A percentile compares a stretch with the other conserved stretches of the same genome.
Evolutionary conservation across 2,329 filamentous ascomycete genomes (phyloP).

Genomic region (Apiospora pterosperma): DNA sequence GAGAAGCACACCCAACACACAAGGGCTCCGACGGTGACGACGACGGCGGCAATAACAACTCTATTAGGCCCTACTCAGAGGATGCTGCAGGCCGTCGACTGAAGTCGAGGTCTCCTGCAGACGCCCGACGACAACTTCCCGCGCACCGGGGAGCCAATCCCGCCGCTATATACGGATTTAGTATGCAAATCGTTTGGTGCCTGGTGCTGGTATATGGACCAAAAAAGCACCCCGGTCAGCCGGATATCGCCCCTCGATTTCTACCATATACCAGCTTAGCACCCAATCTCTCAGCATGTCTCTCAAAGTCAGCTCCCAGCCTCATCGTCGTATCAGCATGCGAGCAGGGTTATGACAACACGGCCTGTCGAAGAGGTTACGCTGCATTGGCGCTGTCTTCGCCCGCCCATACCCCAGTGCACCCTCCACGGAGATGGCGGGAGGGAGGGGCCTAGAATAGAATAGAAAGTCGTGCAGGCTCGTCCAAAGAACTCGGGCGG

Average conservation of each 20-base stretch:
- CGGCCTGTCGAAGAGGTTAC: neutral
- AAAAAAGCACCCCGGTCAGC: neutral
- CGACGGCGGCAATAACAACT: neutral
- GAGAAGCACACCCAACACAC: neutral
- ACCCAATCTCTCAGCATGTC: neutral
- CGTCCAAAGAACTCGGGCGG: neutral
- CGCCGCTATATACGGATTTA: neutral
- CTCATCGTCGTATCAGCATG: neutral
- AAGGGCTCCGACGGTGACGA: neutral
- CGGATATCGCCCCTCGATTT: neutral
- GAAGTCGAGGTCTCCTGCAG: neutral
- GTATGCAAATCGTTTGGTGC: neutral
- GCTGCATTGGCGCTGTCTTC: neutral
- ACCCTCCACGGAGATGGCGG: neutral
- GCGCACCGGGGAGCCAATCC: neutral
- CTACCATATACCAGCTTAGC: neutral
- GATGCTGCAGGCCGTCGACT: neutral
- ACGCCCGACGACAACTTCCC: neutral
- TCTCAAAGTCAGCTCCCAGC: neutral
- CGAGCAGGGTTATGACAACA: neutral
- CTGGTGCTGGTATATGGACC: neutral
- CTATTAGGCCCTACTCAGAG: too few relatives aligned
- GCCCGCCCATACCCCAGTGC: neutral
- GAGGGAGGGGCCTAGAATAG: neutral
- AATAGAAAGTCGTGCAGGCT: neutral